Base-by-base conservation (phyloP, 2,329 filamentous ascomycete species). In the Fusarium verrucosum region DNA sequence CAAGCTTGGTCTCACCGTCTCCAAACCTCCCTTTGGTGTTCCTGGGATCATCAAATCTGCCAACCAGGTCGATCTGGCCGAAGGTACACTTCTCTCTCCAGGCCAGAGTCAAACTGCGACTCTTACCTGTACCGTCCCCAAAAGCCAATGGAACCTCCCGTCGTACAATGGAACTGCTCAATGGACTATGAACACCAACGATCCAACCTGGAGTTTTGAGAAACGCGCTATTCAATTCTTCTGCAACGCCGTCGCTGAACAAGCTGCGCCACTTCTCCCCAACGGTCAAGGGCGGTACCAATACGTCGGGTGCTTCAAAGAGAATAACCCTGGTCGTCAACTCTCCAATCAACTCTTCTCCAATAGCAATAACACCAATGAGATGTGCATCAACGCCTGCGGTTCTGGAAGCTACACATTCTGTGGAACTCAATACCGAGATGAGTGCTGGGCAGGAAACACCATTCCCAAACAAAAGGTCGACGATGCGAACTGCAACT, bases 141-240 rank as follows among this genome's bases (percentile, higher is more conserved):
- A 86, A 70, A 77, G 78, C 1, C 85, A 87, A 61, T 84, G 85
- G 77, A 87, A 88, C 63, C 73, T 79, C 2, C 78, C 83, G n/a
- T 71, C 81, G 0, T 85, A 83, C 60, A 76, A 74, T 5, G 81
- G 81, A 4, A 75, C 72, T 0, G 82, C 84, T 0, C 69, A 75
- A 3, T 87, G 85, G 85, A 85, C 82, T 0, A 78, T 87, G 68
- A 87, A 87, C 70, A 82, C 82, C 41, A 83, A 85, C 47, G 85
- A 87, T 53, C 80, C 81, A 0, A 72, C 69, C 2, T 78, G 83
- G 46, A 57, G 57, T 23, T 62, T 62, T 1, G 82, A 80, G 25
- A 87, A 87, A 74, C 82, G 84, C 45, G 74, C 75, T 9, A 79
- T 87, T 7, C 73, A 81, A 11, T 87, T 87, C 58, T 71, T 70